A percentile compares a stretch with the other conserved stretches of the same genome.
Evolutionary conservation across 352 stramenopile species (phyloP).

Genomic region (Pythium insidiosum): DNA sequence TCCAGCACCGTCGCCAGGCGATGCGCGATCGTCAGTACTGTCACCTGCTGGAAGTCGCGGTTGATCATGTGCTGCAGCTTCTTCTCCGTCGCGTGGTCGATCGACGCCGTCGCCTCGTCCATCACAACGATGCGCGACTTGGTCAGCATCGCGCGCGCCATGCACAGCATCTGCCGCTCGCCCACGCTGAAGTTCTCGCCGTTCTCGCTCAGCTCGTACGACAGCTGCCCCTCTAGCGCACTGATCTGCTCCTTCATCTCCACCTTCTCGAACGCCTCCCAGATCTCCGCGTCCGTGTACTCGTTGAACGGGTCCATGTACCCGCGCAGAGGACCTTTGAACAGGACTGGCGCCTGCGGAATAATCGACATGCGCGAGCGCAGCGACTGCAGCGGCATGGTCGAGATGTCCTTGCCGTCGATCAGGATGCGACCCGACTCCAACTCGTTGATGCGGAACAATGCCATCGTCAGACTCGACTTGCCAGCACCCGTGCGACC

Average conservation of each 20-base stretch:
- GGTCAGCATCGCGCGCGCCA: conserved; percentile 83
- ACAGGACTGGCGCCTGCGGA: conserved; percentile 73
- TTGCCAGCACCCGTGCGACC: too few relatives aligned
- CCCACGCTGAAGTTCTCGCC: not conserved
- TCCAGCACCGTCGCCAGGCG: conserved; percentile 90
- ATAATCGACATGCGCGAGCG: conserved; percentile 22
- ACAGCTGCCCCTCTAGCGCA: conserved; percentile 11
- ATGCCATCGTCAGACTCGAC: too few relatives aligned
- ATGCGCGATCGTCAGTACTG: conserved; percentile 92
- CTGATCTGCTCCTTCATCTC: conserved; percentile 40
- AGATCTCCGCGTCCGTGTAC: conserved; percentile 61
- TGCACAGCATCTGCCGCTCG: conserved; percentile 82
- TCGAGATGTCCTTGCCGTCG: conserved; percentile 20
- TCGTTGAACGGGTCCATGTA: conserved; percentile 85
- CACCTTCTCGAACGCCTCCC: conserved; percentile 55
- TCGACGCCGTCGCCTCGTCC: conserved; percentile 86
- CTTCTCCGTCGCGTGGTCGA: conserved; percentile 31
- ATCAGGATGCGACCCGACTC: conserved; percentile 23
- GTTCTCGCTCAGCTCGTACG: too few relatives aligned
- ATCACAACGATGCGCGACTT: conserved; percentile 85
- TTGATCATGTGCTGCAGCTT: conserved; percentile 67
- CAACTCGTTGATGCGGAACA: too few relatives aligned
- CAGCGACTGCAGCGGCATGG: conserved; percentile 11
- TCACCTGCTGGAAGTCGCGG: conserved; percentile 79
- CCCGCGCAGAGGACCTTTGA: conserved; percentile 68